Conservation (phyloP, 768 basidiomycete species). For the Podaxis pistillaris region DNA sequence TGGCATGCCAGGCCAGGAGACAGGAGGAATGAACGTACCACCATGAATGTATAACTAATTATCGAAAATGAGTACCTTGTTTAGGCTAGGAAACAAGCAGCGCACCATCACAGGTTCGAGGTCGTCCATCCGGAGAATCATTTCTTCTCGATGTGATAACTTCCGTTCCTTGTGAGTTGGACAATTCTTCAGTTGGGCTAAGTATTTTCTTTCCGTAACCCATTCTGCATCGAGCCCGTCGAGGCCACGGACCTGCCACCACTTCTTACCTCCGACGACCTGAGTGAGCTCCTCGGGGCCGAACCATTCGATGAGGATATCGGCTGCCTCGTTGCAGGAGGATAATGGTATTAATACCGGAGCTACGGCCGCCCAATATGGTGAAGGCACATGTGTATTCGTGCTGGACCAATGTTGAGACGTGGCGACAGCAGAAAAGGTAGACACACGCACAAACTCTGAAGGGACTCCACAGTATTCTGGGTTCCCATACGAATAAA, state of each 20-base stretch:
- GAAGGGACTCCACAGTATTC: constrained; percentile 72
- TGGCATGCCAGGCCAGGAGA: background rate
- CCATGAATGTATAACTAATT: constrained; percentile 65
- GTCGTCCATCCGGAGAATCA: constrained; percentile 49
- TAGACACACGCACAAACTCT: constrained; percentile 47
- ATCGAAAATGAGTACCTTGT: background rate
- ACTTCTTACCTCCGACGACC: constrained; percentile 73
- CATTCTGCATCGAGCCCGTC: constrained; percentile 67
- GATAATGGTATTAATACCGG: constrained; percentile 56
- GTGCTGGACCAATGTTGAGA: constrained; percentile 34
- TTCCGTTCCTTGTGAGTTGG: constrained; percentile 27
- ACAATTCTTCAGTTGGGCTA: constrained; percentile 24
- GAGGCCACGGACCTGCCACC: constrained; percentile 82
- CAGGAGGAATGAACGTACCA: constrained; percentile 31
- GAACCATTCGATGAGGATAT: constrained; percentile 66
- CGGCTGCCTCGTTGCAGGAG: constrained; percentile 61
- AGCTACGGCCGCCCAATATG: constrained; percentile 61
- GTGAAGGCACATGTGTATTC: constrained; percentile 69
- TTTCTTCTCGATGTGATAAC: constrained; percentile 34
- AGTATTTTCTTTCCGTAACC: constrained; percentile 52
- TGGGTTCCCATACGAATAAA: constrained; percentile 65
- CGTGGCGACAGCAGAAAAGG: background rate
- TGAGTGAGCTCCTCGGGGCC: constrained; percentile 66
- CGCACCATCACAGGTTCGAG: constrained; percentile 56
- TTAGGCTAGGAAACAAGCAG: constrained; percentile 9